phyloP scores from a whole-genome alignment of 164 flowering plant genomes.

The Vitis riparia region DNA sequence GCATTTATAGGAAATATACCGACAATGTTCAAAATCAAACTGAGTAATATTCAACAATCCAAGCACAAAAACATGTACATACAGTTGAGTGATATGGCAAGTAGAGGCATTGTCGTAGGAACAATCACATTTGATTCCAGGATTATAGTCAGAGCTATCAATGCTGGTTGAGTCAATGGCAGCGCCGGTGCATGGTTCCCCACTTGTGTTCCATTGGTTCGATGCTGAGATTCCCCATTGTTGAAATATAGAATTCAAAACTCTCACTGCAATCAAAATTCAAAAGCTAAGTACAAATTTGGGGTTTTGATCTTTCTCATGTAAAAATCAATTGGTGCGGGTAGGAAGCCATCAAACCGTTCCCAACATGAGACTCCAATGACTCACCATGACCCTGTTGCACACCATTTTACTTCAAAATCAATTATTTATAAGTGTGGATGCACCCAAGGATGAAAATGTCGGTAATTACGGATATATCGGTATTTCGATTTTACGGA shows the following conservation, averaged over 20 bases:
- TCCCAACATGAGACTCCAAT: no score
- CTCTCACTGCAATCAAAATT: conserved; percentile 21
- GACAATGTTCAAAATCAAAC: not conserved
- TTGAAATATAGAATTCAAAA: conserved; percentile 30
- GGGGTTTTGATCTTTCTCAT: no score
- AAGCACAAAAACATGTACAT: not conserved
- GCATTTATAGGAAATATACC: not conserved
- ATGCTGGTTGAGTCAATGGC: not conserved
- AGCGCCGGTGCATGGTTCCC: conserved; percentile 34
- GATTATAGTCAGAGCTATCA: conserved; percentile 11
- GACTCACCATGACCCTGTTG: no score
- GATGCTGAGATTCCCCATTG: conserved; percentile 27
- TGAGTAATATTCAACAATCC: not conserved
- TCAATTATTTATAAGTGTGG: no score
- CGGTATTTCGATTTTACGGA: no score
- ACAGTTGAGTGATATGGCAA: conserved; percentile 36
- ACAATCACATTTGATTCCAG: conserved; percentile 41
- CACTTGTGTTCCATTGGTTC: conserved; percentile 32
- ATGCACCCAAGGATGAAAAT: no score
- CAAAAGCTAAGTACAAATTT: no score
- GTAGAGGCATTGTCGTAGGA: conserved; percentile 14
- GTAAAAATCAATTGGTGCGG: no score
- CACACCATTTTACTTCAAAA: no score
- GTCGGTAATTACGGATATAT: no score
- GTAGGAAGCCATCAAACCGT: no score